Conservation (phyloP, 495 filamentous ascomycete genomes). For the Penicillium robsamsonii region DNA sequence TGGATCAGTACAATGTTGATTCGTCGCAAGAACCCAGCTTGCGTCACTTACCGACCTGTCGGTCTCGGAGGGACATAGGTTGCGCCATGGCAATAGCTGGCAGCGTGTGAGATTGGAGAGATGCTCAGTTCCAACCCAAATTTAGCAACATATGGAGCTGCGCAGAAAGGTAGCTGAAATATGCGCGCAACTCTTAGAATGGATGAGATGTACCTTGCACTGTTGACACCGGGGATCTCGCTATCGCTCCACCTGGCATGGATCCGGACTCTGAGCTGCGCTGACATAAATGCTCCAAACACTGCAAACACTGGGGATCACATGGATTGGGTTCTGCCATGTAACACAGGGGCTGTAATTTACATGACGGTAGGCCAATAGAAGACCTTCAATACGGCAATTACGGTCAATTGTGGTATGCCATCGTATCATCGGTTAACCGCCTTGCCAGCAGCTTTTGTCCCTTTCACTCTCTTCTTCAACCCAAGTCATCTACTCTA, state of each 20-base stretch:
- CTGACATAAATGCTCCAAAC: conserved; percentile 27
- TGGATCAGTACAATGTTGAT: conserved; percentile 21
- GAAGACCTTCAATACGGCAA: not conserved
- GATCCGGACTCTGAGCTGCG: conserved; percentile 7
- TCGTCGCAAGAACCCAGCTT: conserved; percentile 36
- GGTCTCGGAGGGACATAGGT: conserved; percentile 81
- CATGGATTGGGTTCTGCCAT: conserved; percentile 13
- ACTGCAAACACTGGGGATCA: conserved; percentile 20
- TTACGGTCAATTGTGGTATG: not conserved
- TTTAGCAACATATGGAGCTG: conserved; percentile 24
- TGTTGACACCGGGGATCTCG: conserved; percentile 19
- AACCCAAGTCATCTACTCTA: conserved; percentile 21
- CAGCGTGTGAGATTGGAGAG: conserved; percentile 10
- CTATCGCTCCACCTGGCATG: conserved; percentile 21
- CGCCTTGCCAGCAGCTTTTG: conserved; percentile 14
- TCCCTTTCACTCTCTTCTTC: conserved; percentile 19
- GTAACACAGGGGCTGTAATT: conserved; percentile 12
- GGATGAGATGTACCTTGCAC: not conserved
- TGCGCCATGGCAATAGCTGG: conserved; percentile 60
- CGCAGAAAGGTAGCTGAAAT: not conserved
- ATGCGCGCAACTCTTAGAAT: conserved; percentile 2
- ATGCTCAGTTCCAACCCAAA: conserved; percentile 17
- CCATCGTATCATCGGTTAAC: conserved; percentile 3
- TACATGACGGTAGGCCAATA: conserved; percentile 2
- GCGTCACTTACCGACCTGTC: conserved; percentile 81